Evolutionary conservation across 129 eudicot genomes (phyloP).

Genomic region (Mikania micrantha): DNA sequence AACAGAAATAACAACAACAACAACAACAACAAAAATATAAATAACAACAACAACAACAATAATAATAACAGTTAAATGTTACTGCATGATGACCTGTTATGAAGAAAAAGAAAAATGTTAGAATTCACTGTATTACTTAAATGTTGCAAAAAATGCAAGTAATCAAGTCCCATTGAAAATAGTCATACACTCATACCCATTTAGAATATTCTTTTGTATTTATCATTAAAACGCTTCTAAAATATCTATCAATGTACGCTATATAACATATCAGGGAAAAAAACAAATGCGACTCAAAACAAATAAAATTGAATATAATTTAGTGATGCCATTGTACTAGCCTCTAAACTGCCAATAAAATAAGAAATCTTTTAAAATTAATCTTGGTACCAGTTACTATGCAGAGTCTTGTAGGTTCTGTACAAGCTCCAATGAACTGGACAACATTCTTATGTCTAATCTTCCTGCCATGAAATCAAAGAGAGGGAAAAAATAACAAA

Average conservation of each 20-base stretch:
- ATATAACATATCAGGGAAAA: not conserved
- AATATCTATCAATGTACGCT: not conserved
- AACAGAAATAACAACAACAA: too few relatives aligned
- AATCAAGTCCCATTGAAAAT: not conserved
- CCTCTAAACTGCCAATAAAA: not conserved
- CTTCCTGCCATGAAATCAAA: conserved; percentile 38
- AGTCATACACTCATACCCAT: conserved; percentile 1
- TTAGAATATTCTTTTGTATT: not conserved
- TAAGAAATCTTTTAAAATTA: not conserved
- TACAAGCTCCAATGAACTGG: conserved; percentile 77
- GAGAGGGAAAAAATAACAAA: conserved; percentile 7
- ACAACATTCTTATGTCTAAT: conserved; percentile 79
- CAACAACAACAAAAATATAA: not conserved
- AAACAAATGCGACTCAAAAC: not conserved
- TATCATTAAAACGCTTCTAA: not conserved
- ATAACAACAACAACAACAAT: too few relatives aligned
- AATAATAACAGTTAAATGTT: not conserved
- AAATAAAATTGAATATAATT: not conserved
- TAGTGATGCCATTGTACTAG: not conserved
- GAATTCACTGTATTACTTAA: not conserved
- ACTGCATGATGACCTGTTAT: not conserved
- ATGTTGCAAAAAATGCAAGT: conserved; percentile 8
- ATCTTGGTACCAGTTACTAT: conserved; percentile 57
- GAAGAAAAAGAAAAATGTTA: not conserved
- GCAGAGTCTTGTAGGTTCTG: conserved; percentile 61